Conservation (phyloP, 75 land plant species). For the Picea glauca region DNA sequence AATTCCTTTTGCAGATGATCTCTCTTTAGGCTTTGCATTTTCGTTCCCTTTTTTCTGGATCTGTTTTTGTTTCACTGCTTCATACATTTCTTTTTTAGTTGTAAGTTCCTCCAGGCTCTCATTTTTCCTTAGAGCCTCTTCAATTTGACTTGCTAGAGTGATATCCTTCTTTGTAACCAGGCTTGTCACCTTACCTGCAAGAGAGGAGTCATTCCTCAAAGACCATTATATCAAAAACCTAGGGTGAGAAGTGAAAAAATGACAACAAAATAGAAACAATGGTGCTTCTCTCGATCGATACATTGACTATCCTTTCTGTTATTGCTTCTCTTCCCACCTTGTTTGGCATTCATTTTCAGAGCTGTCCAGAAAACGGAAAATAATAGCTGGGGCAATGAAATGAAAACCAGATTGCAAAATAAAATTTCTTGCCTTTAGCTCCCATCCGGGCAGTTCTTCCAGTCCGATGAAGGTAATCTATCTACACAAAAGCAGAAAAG, state of each 20-base stretch:
- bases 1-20: conserved; percentile 1
- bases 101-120: conserved; percentile 83
- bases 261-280: background rate
- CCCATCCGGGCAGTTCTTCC: conserved; percentile 99
- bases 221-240: background rate
- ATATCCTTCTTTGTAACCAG: conserved; percentile 80
- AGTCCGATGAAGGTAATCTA: conserved; percentile 96
- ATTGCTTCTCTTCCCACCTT: background rate
- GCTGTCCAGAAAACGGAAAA: background rate
- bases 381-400: background rate
- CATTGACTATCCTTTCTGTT: background rate
- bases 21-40: conserved; percentile 12
- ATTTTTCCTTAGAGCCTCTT: conserved; percentile 84
- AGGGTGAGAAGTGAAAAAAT: background rate
- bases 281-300: background rate
- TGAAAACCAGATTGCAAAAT: background rate
- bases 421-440: conserved; percentile 68
- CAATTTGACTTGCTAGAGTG: conserved; percentile 65
- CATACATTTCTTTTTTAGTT: conserved; percentile 11
- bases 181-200: conserved; percentile 90
- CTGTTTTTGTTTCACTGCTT: conserved; percentile 22
- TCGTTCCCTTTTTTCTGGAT: conserved; percentile 21
- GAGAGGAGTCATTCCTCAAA: background rate
- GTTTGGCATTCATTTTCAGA: background rate
- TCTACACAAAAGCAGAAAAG: conserved; percentile 40